A percentile compares a stretch with the other conserved stretches of the same genome.
Conservation (phyloP, 2,329 filamentous ascomycete species). For the Aspergillus clavatus region DNA sequence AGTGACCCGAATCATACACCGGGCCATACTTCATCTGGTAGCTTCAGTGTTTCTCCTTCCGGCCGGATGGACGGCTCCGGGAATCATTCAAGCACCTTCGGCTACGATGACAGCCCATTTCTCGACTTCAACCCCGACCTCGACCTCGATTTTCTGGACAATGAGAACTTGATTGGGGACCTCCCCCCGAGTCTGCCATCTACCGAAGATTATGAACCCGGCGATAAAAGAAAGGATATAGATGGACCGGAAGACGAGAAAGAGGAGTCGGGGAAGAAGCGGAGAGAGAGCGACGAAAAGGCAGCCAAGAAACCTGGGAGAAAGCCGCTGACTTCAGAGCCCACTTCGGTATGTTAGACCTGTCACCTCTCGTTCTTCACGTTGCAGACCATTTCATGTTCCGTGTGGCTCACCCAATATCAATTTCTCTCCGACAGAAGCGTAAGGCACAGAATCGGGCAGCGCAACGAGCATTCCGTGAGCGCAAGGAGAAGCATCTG, state of each 20-base stretch:
- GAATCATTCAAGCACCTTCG: slow-evolving; percentile 44
- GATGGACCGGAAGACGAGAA: slow-evolving; percentile 52
- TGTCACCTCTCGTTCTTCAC: not conserved
- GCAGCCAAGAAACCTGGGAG: slow-evolving; percentile 90
- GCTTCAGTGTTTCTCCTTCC: slow-evolving; percentile 31
- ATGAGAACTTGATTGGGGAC: slow-evolving; percentile 70
- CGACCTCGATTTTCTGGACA: slow-evolving; percentile 63
- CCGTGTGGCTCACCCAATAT: slow-evolving; percentile 4
- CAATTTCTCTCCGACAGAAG: slow-evolving; percentile 36
- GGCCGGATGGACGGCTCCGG: slow-evolving; percentile 28
- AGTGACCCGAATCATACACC: slow-evolving; percentile 24
- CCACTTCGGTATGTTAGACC: slow-evolving; percentile 73
- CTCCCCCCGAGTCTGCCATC: slow-evolving; percentile 50
- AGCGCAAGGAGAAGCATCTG: slow-evolving; percentile 80
- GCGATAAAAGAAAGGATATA: slow-evolving; percentile 58
- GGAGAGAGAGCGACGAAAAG: slow-evolving; percentile 79
- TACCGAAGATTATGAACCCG: slow-evolving; percentile 48
- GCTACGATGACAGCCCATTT: slow-evolving; percentile 62
- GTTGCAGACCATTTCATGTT: not conserved
- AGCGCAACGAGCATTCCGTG: slow-evolving; percentile 86
- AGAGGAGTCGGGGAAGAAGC: slow-evolving; percentile 61
- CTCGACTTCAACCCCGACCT: slow-evolving; percentile 78
- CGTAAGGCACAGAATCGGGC: slow-evolving; percentile 89
- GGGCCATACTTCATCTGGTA: slow-evolving; percentile 43
- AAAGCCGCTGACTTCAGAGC: slow-evolving; percentile 92